Conservation (phyloP, 768 basidiomycete species). For the Termitomyces sp. region DNA sequence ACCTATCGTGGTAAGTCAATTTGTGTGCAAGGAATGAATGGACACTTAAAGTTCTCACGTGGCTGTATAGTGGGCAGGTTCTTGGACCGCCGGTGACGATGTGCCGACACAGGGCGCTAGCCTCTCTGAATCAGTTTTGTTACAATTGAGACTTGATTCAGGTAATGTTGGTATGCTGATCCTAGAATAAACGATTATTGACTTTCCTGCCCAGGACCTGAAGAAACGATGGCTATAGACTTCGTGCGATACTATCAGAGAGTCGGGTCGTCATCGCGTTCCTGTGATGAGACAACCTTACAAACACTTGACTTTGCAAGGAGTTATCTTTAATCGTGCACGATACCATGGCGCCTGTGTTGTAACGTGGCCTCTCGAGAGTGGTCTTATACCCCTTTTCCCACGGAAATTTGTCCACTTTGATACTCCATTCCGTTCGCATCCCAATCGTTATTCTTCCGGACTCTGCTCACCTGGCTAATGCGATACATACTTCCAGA, state of each 20-base stretch:
- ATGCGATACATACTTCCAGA: neutral
- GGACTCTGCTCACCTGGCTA: neutral
- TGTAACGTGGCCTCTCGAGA: neutral
- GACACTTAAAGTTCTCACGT: neutral
- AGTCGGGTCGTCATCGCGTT: neutral
- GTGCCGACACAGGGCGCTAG: neutral
- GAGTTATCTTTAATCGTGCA: neutral
- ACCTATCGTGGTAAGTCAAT: neutral
- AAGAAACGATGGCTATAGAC: slow-evolving; percentile 7
- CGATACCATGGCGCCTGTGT: neutral
- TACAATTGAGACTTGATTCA: neutral
- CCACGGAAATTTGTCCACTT: neutral
- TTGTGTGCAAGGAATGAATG: neutral
- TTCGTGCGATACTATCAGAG: slow-evolving; percentile 19
- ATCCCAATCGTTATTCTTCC: neutral
- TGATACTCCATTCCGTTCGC: too few species aligned
- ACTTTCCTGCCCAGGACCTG: neutral
- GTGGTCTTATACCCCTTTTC: neutral
- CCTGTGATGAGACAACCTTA: neutral
- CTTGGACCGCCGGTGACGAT: neutral
- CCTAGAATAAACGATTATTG: neutral
- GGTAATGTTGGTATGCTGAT: slow-evolving; percentile 1
- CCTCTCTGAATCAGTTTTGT: neutral
- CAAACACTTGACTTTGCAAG: neutral
- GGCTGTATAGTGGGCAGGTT: slow-evolving; percentile 10